Evolutionary conservation across 2,329 filamentous ascomycete genomes (phyloP), one percentile per base, ranked within the genome.

Genomic region (Penicillium capsulatum): DNA sequence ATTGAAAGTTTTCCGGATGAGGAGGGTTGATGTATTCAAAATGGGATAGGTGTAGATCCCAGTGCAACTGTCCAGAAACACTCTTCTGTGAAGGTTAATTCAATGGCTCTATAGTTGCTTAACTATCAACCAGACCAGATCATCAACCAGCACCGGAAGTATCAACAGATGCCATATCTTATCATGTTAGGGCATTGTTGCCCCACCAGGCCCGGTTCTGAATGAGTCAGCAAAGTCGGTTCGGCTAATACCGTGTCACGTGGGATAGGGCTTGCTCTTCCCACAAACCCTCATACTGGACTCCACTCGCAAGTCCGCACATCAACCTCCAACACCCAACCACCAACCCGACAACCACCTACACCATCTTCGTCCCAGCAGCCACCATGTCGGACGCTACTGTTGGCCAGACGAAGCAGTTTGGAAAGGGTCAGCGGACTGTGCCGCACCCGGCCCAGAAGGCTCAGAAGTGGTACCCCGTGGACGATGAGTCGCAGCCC

Each of bases 381-480:
- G 66, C 65, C 68, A 72, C 73, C 68, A 78, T 77, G 79, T 73
- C 72, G 70, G 73, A 70, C 60, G 57, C 64, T 54, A 59, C 61
- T 54, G 63, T 64, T 62, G 67, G 63, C 61, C 76, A 80, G 75
- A 86, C 83, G 68, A 94, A 95, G 87, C 91, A 86, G 80, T 96
- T 95, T 81, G 89, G 89, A 78, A 92, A 92, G 82, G 87, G 87
- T 76, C 86, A 87, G 77, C 84, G 91, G 78, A 80, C 84, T 73
- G 84, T 96, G 73, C 89, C 86, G 72, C 81, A 86, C 74, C 73
- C 79, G 73, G 78, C 79, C 69, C 82, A 95, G 75, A 94, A 94
- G 86, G 91, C 91, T 66, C 83, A 86, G 80, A 97, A 96, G 80
- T 98, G 91, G 88, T 98, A 98, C 79, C 87, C 89, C 72, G 86